Base-by-base conservation (phyloP, 257 asterid genomes). In the Penstemon eatonii region DNA sequence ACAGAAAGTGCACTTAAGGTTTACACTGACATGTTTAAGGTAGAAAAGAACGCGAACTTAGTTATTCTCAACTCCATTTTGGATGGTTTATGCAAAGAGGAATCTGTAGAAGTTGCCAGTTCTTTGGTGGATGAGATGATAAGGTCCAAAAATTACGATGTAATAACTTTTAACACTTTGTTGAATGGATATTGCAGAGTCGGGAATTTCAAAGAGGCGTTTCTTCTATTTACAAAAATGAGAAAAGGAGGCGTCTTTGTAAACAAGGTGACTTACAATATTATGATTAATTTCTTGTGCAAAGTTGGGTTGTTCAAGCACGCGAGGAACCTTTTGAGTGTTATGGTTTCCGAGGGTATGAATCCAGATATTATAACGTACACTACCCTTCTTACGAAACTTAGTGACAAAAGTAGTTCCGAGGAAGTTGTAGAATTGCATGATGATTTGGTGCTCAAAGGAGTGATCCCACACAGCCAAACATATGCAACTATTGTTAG, bases 11-110 rank as follows among this genome's bases (percentile, higher is more conserved):
- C 95, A 12, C 44, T 84, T 15, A 46, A 69, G 74, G 72, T 76
- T 47, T 89, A 87, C 62, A 58, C 53, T 4, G 87, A 82, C 75
- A 83, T 89, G 91, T 56, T 82, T 56, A 78, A 75, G 73, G 55
- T 57, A 47, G 71, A 63, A 59, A 83, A 80, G 77, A 62, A 66
- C 64, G 88, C 98, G 13, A 85, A 85, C 75, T 33, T 89, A 80
- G 90, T 85, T 41, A 72, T 91, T 45, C 74, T 80, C 70, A 91
- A 87, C 62, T 79, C 95, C n/a, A 49, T 91, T 66, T 44, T 91
- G 63, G 72, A 84, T 73, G 89, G 94, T 63, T 81, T 87, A 19
- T 87, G 92, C 85, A 87, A 82, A 73, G 87, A 78, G 39, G 73
- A 55, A 40, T 80, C 81, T 4, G 18, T 75, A 5, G 83, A 84